These are phyloP conservation scores for Rhizopus stolonifer DNA, from an alignment of 371 early-diverging fungal genomes.

Conservation along the genomic window DNA sequence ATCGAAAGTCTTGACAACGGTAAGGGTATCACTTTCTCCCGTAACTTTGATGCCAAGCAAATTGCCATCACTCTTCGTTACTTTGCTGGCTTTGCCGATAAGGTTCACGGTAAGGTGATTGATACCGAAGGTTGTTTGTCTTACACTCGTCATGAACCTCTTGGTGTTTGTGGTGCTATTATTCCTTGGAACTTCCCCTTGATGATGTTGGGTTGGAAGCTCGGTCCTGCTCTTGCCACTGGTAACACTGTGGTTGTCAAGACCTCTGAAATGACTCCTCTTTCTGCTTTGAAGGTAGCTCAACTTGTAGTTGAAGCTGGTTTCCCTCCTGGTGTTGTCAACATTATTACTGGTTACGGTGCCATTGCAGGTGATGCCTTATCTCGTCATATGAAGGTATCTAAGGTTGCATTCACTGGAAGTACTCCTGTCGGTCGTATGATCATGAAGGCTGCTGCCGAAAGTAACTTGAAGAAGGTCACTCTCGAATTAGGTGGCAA, in stretches of 20 bases:
- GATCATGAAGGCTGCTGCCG: slow-evolving; percentile 60
- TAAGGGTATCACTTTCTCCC: slow-evolving; percentile 46
- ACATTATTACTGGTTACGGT: slow-evolving; percentile 62
- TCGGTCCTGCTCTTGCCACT: slow-evolving; percentile 86
- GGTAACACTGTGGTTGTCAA: slow-evolving; percentile 85
- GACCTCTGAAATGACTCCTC: slow-evolving; percentile 78
- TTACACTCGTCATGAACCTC: slow-evolving; percentile 77
- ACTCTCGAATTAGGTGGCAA: slow-evolving; percentile 84
- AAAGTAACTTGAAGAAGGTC: slow-evolving; percentile 72
- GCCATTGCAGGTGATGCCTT: slow-evolving; percentile 42
- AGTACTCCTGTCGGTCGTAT: slow-evolving; percentile 56
- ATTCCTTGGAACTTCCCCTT: slow-evolving; percentile 88
- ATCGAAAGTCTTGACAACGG: slow-evolving; percentile 52
- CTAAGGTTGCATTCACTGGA: slow-evolving; percentile 68
- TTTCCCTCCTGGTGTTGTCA: slow-evolving; percentile 68
- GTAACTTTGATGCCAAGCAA: slow-evolving; percentile 56
- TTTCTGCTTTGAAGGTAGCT: slow-evolving; percentile 52
- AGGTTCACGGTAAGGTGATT: slow-evolving; percentile 59
- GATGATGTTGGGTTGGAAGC: slow-evolving; percentile 77
- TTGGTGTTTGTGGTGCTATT: slow-evolving; percentile 80
- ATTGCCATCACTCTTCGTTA: slow-evolving; percentile 61
- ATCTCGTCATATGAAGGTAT: slow-evolving; percentile 43
- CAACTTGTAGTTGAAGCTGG: slow-evolving; percentile 52
- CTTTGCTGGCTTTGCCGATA: slow-evolving; percentile 84
- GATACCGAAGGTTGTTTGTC: slow-evolving; percentile 49